Evolutionary conservation across 805 yeast genomes (phyloP).

Genomic region (Saccharomyces jurei): DNA sequence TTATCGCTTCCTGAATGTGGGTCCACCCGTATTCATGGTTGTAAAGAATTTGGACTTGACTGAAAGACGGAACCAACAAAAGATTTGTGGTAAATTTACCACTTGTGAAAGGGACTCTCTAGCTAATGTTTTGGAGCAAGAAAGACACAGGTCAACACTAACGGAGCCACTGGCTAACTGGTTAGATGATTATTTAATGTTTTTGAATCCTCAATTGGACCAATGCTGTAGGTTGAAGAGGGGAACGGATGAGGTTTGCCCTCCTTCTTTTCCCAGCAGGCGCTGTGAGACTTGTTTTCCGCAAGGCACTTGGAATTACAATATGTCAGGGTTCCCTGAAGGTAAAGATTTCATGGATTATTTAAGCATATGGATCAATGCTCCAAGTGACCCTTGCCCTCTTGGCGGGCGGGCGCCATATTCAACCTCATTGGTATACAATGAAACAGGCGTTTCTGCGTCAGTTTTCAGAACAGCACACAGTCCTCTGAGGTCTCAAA

Average conservation of each 20-base stretch:
- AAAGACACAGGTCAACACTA: conserved; percentile 62
- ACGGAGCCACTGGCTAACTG: conserved; percentile 83
- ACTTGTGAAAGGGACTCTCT: conserved; percentile 74
- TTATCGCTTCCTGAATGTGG: conserved; percentile 65
- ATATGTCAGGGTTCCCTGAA: conserved; percentile 79
- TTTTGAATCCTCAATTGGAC: conserved; percentile 79
- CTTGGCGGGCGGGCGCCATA: conserved; percentile 94
- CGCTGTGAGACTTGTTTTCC: conserved; percentile 68
- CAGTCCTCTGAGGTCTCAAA: conserved; percentile 68
- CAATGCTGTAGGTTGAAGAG: conserved; percentile 76
- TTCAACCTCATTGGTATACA: conserved; percentile 45
- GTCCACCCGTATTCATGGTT: conserved; percentile 88
- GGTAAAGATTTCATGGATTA: conserved; percentile 61
- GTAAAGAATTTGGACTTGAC: conserved; percentile 64
- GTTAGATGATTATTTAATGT: conserved; percentile 84
- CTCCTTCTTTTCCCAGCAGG: conserved; percentile 50
- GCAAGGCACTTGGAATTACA: conserved; percentile 54
- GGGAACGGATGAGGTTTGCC: conserved; percentile 50
- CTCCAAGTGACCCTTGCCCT: conserved; percentile 87
- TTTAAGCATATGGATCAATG: conserved; percentile 72
- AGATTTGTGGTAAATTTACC: conserved; percentile 80
- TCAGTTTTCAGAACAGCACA: conserved; percentile 78
- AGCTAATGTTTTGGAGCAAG: conserved; percentile 77
- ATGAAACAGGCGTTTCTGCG: conserved; percentile 39
- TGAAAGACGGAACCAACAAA: conserved; percentile 51